Conservation (phyloP, 2,329 filamentous ascomycete species). For the Coniella vitis region DNA sequence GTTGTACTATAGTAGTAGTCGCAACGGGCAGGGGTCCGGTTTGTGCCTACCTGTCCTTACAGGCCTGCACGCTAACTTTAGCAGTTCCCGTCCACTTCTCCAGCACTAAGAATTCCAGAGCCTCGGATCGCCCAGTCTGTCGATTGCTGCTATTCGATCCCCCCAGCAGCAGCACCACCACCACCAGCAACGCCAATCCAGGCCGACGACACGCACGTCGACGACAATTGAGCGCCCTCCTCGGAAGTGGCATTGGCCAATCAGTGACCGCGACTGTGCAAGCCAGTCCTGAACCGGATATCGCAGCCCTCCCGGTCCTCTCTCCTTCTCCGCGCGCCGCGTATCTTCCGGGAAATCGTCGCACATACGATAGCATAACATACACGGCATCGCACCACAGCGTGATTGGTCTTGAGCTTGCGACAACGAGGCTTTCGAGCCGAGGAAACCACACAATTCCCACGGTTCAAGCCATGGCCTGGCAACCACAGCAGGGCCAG, state of each 20-base stretch:
- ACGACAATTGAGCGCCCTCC: not conserved
- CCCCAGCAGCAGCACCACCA: no score
- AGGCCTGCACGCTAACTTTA: not conserved
- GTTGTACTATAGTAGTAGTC: not conserved
- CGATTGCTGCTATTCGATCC: not conserved
- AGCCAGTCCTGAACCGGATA: no score
- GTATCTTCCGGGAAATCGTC: no score
- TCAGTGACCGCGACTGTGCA: no score
- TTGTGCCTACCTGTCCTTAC: conserved; percentile 1
- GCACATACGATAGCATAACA: no score
- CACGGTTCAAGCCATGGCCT: conserved; percentile 11
- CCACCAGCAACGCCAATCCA: not conserved
- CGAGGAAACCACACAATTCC: not conserved
- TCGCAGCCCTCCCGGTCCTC: no score
- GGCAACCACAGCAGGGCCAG: conserved; percentile 10
- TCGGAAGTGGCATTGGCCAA: not conserved
- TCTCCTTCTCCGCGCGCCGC: no score
- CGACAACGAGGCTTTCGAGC: no score
- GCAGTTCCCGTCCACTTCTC: not conserved
- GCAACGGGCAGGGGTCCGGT: not conserved
- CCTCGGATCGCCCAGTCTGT: not conserved
- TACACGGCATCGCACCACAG: not conserved
- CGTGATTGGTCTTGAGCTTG: no score
- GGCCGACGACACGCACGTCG: not conserved
- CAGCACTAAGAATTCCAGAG: not conserved